Percentiles rank a stretch among this genome's conserved stretches.
phyloP scores from a whole-genome alignment of 2,329 filamentous ascomycete genomes.

The Trichocomaceae sp. region DNA sequence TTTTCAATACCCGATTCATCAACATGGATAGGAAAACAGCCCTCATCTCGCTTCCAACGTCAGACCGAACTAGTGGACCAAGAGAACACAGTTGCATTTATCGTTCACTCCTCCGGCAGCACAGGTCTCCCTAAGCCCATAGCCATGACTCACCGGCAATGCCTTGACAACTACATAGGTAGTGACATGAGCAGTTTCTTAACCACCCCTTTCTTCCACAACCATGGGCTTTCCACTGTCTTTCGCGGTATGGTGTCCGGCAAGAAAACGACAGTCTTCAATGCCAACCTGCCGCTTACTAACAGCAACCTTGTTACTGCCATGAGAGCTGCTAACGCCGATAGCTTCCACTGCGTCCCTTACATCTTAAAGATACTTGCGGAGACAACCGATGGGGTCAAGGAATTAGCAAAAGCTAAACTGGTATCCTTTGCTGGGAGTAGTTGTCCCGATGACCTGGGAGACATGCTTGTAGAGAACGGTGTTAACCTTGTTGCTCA shows the following conservation, averaged over 20 bases:
- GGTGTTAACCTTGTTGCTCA: slow-evolving; percentile 52
- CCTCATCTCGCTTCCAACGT: background rate
- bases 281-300: background rate
- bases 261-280: background rate
- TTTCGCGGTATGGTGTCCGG: background rate
- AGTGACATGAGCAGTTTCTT: background rate
- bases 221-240: background rate
- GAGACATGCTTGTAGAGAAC: slow-evolving; percentile 46
- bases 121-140: slow-evolving; percentile 18
- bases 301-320: background rate
- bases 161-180: no score
- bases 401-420: slow-evolving; percentile 38
- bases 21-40: background rate
- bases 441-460: slow-evolving; percentile 54
- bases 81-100: background rate
- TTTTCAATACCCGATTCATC: background rate
- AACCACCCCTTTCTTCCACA: background rate
- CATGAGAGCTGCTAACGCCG: background rate
- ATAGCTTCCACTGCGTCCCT: background rate
- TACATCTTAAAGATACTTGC: slow-evolving; percentile 1
- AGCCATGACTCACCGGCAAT: slow-evolving; percentile 8
- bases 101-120: slow-evolving; percentile 17
- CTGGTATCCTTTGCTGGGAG: slow-evolving; percentile 54
- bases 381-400: background rate
- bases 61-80: background rate